Conservation (phyloP, 164 flowering plant species). For the grape (Vitis vinifera) region ASM3070453v1 NC_081816.1:20971501-20972000, state of each 20-base stretch:
- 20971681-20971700: slow-evolving; percentile 82
- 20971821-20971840: slow-evolving; percentile 15
- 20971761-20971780: slow-evolving; percentile 80
- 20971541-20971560: slow-evolving; percentile 84
- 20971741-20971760: slow-evolving; percentile 82
- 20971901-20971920: too few relatives aligned
- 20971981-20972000: slow-evolving; percentile 75
- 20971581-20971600: slow-evolving; percentile 8
- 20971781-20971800: slow-evolving; percentile 93
- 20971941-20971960: slow-evolving; percentile 26
- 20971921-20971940: background rate
- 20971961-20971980: slow-evolving; percentile 68
- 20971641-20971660: slow-evolving; percentile 85
- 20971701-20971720: slow-evolving; percentile 75
- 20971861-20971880: slow-evolving; percentile 35
- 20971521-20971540: slow-evolving; percentile 83
- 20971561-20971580: slow-evolving; percentile 70
- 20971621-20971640: slow-evolving; percentile 78
- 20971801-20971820: slow-evolving; percentile 76
- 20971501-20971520: slow-evolving; percentile 26
- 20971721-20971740: slow-evolving; percentile 68
- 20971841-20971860: slow-evolving; percentile 34
- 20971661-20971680: slow-evolving; percentile 85
- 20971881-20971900: background rate
- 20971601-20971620: slow-evolving; percentile 50